Conservation (phyloP, 768 basidiomycete species). For the Obba rivulosa region DNA sequence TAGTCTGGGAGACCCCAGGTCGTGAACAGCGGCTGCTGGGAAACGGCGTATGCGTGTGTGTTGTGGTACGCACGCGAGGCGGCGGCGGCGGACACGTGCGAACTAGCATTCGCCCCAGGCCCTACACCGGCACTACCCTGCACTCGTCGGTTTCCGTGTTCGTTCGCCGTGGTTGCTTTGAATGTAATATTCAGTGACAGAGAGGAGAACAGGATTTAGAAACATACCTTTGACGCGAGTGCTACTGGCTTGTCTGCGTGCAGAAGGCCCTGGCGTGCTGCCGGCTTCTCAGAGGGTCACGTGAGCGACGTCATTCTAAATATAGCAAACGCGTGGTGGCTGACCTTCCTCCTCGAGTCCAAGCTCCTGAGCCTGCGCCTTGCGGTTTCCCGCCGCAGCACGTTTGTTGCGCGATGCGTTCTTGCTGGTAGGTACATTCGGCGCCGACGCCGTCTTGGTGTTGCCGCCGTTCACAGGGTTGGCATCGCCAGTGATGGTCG, state of each 20-base stretch:
- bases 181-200: constrained; percentile 6
- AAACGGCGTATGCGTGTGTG: constrained; percentile 74
- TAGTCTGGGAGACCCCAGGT: constrained; percentile 95
- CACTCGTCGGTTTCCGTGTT: constrained; percentile 45
- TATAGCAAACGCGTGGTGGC: not conserved
- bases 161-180: constrained; percentile 30
- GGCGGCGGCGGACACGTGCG: constrained; percentile 26
- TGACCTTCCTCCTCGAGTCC: constrained; percentile 62
- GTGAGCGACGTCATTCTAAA: constrained; percentile 25
- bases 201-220: constrained; percentile 29
- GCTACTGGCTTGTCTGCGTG: constrained; percentile 26
- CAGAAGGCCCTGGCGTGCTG: constrained; percentile 31
- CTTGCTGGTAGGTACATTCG: constrained; percentile 18
- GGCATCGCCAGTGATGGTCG: constrained; percentile 15
- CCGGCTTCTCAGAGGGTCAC: constrained; percentile 27
- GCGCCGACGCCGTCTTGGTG: constrained; percentile 11
- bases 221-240: constrained; percentile 31
- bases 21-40: constrained; percentile 73
- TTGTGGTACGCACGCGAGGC: constrained; percentile 65
- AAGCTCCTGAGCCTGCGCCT: constrained; percentile 24
- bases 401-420: constrained; percentile 24
- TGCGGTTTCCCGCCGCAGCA: constrained; percentile 20
- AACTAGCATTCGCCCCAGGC: constrained; percentile 22
- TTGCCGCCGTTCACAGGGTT: constrained; percentile 26
- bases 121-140: constrained; percentile 33